Evolutionary conservation across 345 rosid species (phyloP).

Genomic region (Populus ilicifolia): DNA sequence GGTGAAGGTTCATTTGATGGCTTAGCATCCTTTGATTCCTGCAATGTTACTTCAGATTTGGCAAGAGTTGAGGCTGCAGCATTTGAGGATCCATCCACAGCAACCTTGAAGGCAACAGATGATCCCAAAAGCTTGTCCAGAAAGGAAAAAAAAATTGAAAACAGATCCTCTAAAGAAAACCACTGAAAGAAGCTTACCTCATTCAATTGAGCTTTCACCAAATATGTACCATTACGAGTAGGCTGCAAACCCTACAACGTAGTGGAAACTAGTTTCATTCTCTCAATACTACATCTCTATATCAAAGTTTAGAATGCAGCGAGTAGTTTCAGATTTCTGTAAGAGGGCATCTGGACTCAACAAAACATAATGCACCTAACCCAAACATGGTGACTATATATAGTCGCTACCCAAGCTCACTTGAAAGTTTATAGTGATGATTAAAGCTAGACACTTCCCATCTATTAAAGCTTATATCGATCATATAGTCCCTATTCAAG

Average conservation of each 20-base stretch:
- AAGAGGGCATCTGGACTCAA: neutral
- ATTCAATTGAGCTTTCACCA: slow-evolving; percentile 59
- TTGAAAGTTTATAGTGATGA: too few species aligned
- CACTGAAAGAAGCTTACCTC: slow-evolving; percentile 48
- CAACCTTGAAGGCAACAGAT: slow-evolving; percentile 59
- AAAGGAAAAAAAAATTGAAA: slow-evolving; percentile 35
- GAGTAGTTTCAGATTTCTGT: neutral
- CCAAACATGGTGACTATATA: too few species aligned
- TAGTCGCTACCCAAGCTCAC: too few species aligned
- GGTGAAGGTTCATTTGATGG: slow-evolving; percentile 39
- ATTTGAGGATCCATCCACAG: slow-evolving; percentile 49
- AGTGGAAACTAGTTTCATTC: slow-evolving; percentile 10
- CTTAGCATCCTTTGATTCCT: slow-evolving; percentile 37
- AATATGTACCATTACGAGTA: slow-evolving; percentile 33
- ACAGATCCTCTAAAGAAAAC: slow-evolving; percentile 36
- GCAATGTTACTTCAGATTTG: slow-evolving; percentile 34
- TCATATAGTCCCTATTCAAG: neutral
- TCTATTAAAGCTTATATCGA: too few species aligned
- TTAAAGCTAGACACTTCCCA: neutral
- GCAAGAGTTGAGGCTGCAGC: slow-evolving; percentile 37
- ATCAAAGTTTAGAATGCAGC: neutral
- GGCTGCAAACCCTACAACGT: slow-evolving; percentile 35
- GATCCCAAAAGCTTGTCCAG: slow-evolving; percentile 45
- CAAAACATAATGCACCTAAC: too few species aligned
- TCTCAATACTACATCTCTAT: neutral